Evolutionary conservation across 768 basidiomycete species (phyloP), one percentile per base, ranked within the genome.

Genomic region (Suillus clintonianus): DNA sequence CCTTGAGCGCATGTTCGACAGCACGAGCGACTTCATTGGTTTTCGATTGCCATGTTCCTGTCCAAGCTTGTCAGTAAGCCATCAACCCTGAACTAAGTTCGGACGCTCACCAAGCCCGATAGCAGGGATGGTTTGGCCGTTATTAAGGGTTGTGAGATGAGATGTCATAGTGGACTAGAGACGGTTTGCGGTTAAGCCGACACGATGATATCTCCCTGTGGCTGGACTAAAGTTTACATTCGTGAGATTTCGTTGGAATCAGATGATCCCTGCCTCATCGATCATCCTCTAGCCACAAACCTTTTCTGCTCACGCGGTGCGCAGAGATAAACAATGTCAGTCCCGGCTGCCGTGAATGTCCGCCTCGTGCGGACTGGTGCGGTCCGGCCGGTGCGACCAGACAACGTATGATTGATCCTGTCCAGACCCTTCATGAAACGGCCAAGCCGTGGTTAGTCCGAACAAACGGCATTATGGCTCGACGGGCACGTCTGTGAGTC

Each of bases 41-140:
- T 67, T 86, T 84, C 48, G 89, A 87, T 75, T 91, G 88, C 91
- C 91, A 94, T 17, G 94, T 94, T 17, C 92, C 92, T 89, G 66
- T 32, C 17, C 27, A 57, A 57, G 59, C 19, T 50, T 13, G n/a
- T 36, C n/a, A 19, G 5, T 60, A 19, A 27, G 43, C 3, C 19
- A 14, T 24, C 11, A 42, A 14, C 62, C 43, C 55, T 53, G 41
- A 61, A 10, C 47, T n/a, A 54, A n/a, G 48, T 45, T 42, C 13
- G 32, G 69, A 43, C 64, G 67, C 76, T 71, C 67, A 82, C 90
- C 89, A 37, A 89, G 81, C 19, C 86, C 87, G 51, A 89, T 71
- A 22, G 80, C 77, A 55, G 87, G 87, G 65, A 89, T 87, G 51
- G 81, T 79, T 32, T 71, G 65, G 51, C 84, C 86, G 68, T 83